Evolutionary conservation across 1,284 basidiomycete species (phyloP).

Genomic region (Ceratobasidium sp.): DNA sequence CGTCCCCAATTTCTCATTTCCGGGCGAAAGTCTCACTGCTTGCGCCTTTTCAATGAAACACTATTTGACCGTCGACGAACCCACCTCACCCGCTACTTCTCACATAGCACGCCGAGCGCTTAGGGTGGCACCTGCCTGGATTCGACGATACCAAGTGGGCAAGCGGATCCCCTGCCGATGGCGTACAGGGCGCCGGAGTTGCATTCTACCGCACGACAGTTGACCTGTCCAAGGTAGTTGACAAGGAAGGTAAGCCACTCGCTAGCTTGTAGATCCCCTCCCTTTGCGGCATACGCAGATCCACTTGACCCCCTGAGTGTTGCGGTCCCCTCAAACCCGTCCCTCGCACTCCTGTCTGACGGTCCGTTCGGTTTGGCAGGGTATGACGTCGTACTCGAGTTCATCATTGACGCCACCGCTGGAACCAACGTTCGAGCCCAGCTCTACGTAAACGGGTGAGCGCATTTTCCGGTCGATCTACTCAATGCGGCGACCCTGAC

Average conservation of each 20-base stretch:
- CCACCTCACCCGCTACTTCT: too few relatives aligned
- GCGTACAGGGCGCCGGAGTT: constrained; percentile 38
- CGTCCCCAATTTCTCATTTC: background rate
- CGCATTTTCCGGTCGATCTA: too few relatives aligned
- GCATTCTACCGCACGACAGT: constrained; percentile 40
- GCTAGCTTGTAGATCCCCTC: too few relatives aligned
- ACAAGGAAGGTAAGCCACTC: constrained; percentile 24
- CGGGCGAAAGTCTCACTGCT: background rate
- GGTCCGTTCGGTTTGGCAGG: background rate
- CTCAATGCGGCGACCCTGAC: too few relatives aligned
- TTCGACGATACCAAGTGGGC: constrained; percentile 53
- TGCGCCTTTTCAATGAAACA: too few relatives aligned
- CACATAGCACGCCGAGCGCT: constrained; percentile 50
- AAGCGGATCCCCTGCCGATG: constrained; percentile 24
- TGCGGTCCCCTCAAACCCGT: too few relatives aligned
- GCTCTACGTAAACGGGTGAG: constrained; percentile 49
- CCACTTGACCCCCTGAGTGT: too few relatives aligned
- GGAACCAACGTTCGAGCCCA: constrained; percentile 47
- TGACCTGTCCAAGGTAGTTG: constrained; percentile 30
- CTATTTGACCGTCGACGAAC: too few relatives aligned
- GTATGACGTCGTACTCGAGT: constrained; percentile 39
- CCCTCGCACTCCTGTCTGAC: too few relatives aligned
- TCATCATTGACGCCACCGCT: constrained; percentile 34
- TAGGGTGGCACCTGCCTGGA: constrained; percentile 54
- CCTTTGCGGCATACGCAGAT: too few relatives aligned